Percentiles rank a stretch among this genome's conserved stretches.
Evolutionary conservation across 2,329 filamentous ascomycete genomes (phyloP).

Genomic region (Epichloe festucae): DNA sequence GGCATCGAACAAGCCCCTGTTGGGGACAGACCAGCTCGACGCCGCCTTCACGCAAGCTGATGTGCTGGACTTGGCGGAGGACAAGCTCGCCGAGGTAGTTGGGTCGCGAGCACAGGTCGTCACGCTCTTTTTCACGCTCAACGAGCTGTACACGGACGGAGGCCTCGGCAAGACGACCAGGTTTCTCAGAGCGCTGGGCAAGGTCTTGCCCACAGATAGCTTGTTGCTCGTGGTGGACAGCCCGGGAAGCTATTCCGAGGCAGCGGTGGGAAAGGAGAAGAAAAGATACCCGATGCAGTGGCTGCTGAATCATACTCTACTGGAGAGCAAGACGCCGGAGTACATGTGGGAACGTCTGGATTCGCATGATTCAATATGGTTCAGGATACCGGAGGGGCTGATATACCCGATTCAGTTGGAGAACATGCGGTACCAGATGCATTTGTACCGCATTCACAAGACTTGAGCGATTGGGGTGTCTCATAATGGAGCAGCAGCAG

Average conservation of each 20-base stretch:
- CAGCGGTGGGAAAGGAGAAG: constrained; percentile 50
- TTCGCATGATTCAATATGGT: constrained; percentile 73
- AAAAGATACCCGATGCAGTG: constrained; percentile 86
- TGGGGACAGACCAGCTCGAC: constrained; percentile 25
- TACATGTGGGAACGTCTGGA: constrained; percentile 61
- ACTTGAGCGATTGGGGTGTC: not conserved
- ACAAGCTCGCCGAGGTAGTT: constrained; percentile 20
- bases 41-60: constrained; percentile 35
- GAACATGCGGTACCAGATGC: constrained; percentile 90
- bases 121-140: constrained; percentile 86
- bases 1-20: constrained; percentile 31
- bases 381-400: constrained; percentile 54
- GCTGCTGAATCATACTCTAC: constrained; percentile 71
- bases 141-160: constrained; percentile 78
- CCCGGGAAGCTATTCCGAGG: constrained; percentile 82
- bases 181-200: constrained; percentile 59
- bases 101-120: constrained; percentile 39
- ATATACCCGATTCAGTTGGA: constrained; percentile 77
- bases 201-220: constrained; percentile 41
- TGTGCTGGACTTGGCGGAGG: constrained; percentile 28
- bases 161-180: constrained; percentile 60
- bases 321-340: constrained; percentile 28
- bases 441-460: constrained; percentile 49
- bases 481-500: not conserved
- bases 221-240: constrained; percentile 81